These are phyloP conservation scores for Xylariales sp. DNA, from an alignment of 2,329 filamentous ascomycete genomes.

Conservation along the genomic window DNA sequence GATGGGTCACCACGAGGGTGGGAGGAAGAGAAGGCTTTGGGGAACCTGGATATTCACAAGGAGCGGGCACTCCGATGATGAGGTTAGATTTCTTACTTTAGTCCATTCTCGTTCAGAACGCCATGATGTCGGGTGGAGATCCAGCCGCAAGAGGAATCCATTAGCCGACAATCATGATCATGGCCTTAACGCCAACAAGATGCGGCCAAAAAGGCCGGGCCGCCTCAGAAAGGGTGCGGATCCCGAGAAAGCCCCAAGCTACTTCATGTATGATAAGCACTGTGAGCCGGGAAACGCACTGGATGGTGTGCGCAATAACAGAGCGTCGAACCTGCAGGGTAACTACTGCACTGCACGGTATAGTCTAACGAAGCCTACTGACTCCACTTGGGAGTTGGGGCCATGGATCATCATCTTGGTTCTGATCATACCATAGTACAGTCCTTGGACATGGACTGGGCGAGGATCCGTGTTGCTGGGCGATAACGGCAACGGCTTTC, in stretches of 20 bases:
- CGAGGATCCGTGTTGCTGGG: too few species aligned
- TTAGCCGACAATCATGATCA: too few species aligned
- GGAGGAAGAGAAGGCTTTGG: neutral
- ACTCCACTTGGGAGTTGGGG: too few species aligned
- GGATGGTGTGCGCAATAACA: neutral
- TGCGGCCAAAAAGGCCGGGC: neutral
- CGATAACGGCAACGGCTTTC: too few species aligned
- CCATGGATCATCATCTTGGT: too few species aligned
- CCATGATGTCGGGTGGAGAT: too few species aligned
- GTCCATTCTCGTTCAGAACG: neutral
- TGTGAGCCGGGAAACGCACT: constrained; percentile 1
- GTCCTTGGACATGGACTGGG: too few species aligned
- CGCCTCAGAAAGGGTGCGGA: neutral
- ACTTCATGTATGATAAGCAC: neutral
- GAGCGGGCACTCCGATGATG: neutral
- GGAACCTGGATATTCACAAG: neutral
- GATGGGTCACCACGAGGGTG: neutral
- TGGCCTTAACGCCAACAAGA: neutral
- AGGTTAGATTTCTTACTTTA: neutral
- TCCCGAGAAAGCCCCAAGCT: neutral
- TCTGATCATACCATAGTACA: too few species aligned
- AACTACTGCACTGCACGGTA: too few species aligned
- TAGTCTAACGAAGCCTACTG: too few species aligned
- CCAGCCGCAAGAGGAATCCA: too few species aligned
- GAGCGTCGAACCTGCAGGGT: neutral